Base-by-base conservation (phyloP, 192 early-diverging fungal species). In the Backusella psychrophila region DNA sequence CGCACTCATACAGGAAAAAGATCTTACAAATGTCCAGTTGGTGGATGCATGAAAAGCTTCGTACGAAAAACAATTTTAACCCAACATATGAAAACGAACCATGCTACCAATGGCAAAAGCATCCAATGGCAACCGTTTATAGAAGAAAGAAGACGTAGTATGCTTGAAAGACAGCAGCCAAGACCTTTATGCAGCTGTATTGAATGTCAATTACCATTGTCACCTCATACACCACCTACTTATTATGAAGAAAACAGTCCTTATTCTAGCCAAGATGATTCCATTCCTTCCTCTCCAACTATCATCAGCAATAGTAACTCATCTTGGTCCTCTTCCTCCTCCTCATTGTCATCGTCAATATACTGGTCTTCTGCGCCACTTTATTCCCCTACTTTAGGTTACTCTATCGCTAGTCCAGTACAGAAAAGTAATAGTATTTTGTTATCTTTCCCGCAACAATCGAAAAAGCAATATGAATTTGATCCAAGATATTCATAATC, bases 1-100 rank as follows among this genome's bases (percentile, higher is more conserved):
- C 89, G 90, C 76, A 90, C 88, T 38, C 92, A 93, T 72, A 88
- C 89, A 38, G 91, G 90, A 73, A 90, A 91, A 77, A 85, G 91
- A 68, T 89, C 92, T 1, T 93, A 90, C 75, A 87, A 87, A 70
- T 87, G 86, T 69, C 65, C 46, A 26, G 59, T 80, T 31, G 82
- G 82, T n/a, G 75, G 75, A 44, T 87, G 86, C 68, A 80, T 80
- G 6, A 63, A 71, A 66, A 84, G 85, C 68, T 86, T 84, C 74
- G 80, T 78, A 53, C 81, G 82, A 36, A 87, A 87, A 83, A 85
- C 84, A 21, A 81, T 83, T 3, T 29, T 87, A 23, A 85, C 82
- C 15, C 82, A 81, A 71, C 86, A 87, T 69, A 77, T 63, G 69
- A 77, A 77, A 71, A 77, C 42, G 53, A 33, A 39, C 23, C 75